Evolutionary conservation across 139 green algal genomes (phyloP).

Genomic region (Penium margaritaceum): DNA sequence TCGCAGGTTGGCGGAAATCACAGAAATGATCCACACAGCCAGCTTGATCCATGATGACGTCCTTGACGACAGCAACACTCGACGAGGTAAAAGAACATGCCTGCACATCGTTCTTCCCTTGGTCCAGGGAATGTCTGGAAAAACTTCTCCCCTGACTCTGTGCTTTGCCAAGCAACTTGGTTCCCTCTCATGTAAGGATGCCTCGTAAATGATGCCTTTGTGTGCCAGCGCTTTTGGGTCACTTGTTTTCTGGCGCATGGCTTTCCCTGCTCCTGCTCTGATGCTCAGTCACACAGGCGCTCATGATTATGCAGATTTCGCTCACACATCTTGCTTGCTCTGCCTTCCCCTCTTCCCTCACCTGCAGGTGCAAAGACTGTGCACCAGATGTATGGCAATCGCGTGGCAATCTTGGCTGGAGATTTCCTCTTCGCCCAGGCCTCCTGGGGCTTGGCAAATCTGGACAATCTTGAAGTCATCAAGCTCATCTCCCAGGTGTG

Average conservation of each 20-base stretch:
- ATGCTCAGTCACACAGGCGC: too few relatives aligned
- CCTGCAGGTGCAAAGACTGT: conserved; percentile 79
- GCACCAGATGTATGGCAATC: conserved; percentile 85
- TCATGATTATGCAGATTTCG: neutral
- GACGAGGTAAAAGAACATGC: conserved; percentile 72
- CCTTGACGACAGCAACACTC: conserved; percentile 81
- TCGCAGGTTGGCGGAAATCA: conserved; percentile 86
- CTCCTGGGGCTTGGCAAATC: conserved; percentile 91
- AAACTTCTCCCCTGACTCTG: too few relatives aligned
- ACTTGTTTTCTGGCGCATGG: too few relatives aligned
- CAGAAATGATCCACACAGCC: conserved; percentile 98
- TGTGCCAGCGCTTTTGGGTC: too few relatives aligned
- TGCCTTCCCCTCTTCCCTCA: neutral
- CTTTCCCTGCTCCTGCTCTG: too few relatives aligned
- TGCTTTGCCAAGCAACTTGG: too few relatives aligned
- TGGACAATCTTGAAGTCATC: conserved; percentile 98
- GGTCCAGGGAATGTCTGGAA: too few relatives aligned
- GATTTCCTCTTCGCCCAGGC: conserved; percentile 98
- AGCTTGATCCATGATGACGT: conserved; percentile 97
- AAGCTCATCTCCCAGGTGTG: conserved; percentile 78
- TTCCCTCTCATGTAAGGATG: too few relatives aligned
- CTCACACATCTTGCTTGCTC: neutral
- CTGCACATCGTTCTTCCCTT: conserved; percentile 2
- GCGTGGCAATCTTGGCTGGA: conserved; percentile 86
- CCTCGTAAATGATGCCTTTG: too few relatives aligned